These are phyloP conservation scores for Neurospora intermedia DNA, from an alignment of 495 filamentous ascomycete genomes.

Conservation along the genomic window DNA sequence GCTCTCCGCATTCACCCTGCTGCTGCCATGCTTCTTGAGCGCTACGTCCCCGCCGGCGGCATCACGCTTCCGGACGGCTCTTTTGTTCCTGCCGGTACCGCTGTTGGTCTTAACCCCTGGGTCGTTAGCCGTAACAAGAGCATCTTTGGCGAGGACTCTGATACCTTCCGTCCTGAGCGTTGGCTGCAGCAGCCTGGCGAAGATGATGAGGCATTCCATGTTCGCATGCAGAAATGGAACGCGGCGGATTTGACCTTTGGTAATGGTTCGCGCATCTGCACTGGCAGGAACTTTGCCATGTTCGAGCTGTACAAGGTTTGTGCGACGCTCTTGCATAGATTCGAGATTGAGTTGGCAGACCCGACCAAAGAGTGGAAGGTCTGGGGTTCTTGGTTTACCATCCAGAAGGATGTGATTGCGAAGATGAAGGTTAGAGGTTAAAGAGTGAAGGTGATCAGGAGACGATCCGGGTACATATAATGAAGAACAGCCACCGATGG, in stretches of 20 bases:
- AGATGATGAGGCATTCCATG: slow-evolving; percentile 8
- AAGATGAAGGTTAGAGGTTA: slow-evolving; percentile 2
- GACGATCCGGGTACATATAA: background rate
- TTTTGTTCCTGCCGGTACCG: slow-evolving; percentile 38
- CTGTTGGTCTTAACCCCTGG: slow-evolving; percentile 21
- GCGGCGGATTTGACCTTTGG: slow-evolving; percentile 40
- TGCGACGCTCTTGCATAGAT: slow-evolving; percentile 44
- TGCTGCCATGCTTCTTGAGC: slow-evolving; percentile 33
- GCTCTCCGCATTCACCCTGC: slow-evolving; percentile 39
- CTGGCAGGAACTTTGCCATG: slow-evolving; percentile 51
- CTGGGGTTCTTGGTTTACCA: slow-evolving; percentile 5
- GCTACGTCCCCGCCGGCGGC: slow-evolving; percentile 34
- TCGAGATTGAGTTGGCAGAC: slow-evolving; percentile 27
- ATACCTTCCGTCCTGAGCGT: slow-evolving; percentile 41
- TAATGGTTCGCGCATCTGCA: slow-evolving; percentile 48
- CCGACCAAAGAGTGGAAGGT: slow-evolving; percentile 11
- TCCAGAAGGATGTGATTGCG: slow-evolving; percentile 6
- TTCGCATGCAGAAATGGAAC: slow-evolving; percentile 11
- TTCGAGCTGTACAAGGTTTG: slow-evolving; percentile 57
- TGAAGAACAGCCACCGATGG: background rate
- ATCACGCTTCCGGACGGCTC: slow-evolving; percentile 40
- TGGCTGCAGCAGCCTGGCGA: slow-evolving; percentile 27
- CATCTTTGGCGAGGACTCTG: slow-evolving; percentile 39
- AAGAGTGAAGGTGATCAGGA: background rate
- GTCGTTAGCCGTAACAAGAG: slow-evolving; percentile 22